Conservation (phyloP, 768 basidiomycete genomes). For the Lactarius pseudohatsudake region DNA sequence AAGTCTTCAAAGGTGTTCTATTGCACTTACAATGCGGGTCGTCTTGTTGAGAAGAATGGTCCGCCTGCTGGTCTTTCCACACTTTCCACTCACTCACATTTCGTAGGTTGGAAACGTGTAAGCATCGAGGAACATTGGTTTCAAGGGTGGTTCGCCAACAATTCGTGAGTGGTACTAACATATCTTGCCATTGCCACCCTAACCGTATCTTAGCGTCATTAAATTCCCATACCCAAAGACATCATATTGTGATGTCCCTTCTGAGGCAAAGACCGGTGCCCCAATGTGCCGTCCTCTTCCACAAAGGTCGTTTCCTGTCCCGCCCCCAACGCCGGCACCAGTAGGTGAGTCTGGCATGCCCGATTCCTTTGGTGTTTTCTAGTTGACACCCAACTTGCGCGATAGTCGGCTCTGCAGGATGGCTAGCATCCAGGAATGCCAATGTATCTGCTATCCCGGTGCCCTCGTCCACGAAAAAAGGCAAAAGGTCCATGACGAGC, state of each 20-base stretch:
- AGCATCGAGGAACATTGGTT: constrained; percentile 48
- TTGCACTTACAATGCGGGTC: constrained; percentile 40
- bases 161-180: constrained; percentile 31
- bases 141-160: constrained; percentile 35
- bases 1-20: constrained; percentile 41
- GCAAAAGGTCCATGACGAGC: not conserved
- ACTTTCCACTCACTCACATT: not conserved
- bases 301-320: constrained; percentile 33
- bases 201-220: constrained; percentile 32
- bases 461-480: not conserved
- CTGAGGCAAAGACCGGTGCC: constrained; percentile 40
- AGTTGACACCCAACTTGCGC: not conserved
- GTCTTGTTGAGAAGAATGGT: constrained; percentile 49
- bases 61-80: constrained; percentile 18
- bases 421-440: constrained; percentile 25
- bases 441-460: not conserved
- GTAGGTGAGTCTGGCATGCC: constrained; percentile 33
- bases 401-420: constrained; percentile 28
- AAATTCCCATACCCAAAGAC: constrained; percentile 44
- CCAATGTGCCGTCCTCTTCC: constrained; percentile 47
- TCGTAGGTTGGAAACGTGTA: constrained; percentile 49
- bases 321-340: constrained; percentile 33
- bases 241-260: constrained; percentile 41
- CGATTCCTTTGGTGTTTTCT: not conserved
- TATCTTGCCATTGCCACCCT: not conserved